Base-by-base conservation (phyloP, 2,329 filamentous ascomycete species). In the Orbilia ellipsospora region DNA sequence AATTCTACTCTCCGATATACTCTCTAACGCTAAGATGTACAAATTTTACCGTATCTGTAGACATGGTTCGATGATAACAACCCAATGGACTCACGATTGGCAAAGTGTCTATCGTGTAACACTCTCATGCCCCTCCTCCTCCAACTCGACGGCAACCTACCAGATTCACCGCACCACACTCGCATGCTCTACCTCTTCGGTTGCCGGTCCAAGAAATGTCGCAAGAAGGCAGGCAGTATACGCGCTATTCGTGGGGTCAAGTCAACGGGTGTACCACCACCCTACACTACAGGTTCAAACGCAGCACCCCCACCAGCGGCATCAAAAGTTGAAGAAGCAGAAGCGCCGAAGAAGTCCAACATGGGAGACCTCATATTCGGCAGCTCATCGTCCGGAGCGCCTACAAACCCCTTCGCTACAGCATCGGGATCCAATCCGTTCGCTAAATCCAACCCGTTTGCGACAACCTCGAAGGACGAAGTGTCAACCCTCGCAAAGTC, bases 61-160 rank as follows among this genome's bases (percentile, higher is more conserved):
- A 89, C 90, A 82, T 99, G 95, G 95, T 85, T 97, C 44, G 90
- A 94, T 79, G 83, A 86, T n/a, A 10, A 1, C 31, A 36, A 10
- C 31, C 85, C 91, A 2, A 92, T 94, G 6, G 91, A 92, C 0
- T 91, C 91, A 23, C 85, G 90, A 0, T 86, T 96, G 8, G 93
- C 92, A 20, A 90, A 90, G 83, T 99, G 95, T 85, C 93, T 92
- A 83, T 87, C 92, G 78, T 99, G 95, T 88, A 92, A 93, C 78
- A 88, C 89, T 62, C 83, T 92, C 62, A 93, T 97, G 88, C 90
- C 89, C 0, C 86, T 98, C 10, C 87, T 99, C 2, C 87, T 99
- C 55, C 93, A 99, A 82, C 87, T 99, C 28, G 93, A 99, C 82
- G 94, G 89, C 80, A 93, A 97, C 81, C 86, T 98, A 2, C 94